Evolutionary conservation across 2,329 filamentous ascomycete species (phyloP).

Genomic region (Phyllosticta capitalensis): DNA sequence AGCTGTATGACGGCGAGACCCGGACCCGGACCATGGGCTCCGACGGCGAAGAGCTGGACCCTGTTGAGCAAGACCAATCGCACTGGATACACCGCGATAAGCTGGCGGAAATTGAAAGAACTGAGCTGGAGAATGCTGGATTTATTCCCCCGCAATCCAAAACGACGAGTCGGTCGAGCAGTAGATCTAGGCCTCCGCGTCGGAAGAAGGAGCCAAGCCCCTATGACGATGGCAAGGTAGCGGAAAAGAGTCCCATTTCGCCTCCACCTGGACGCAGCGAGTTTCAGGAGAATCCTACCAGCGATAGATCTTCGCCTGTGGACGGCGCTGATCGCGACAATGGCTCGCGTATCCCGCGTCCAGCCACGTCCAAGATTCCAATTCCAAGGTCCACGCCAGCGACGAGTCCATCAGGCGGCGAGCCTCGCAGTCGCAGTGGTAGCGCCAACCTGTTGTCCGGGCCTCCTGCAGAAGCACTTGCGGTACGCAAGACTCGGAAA

Average conservation of each 20-base stretch:
- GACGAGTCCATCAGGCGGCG: conserved; percentile 63
- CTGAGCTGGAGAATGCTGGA: conserved; percentile 70
- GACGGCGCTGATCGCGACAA: conserved; percentile 12
- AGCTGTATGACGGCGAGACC: conserved; percentile 30
- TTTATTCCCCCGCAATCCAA: conserved; percentile 38
- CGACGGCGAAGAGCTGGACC: background rate
- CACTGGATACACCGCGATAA: conserved; percentile 83
- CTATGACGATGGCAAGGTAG: conserved; percentile 36
- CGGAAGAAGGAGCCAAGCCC: conserved; percentile 29
- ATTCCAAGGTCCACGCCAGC: conserved; percentile 70
- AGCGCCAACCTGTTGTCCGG: conserved; percentile 47
- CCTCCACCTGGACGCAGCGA: background rate
- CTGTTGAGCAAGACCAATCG: background rate
- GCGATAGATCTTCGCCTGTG: background rate
- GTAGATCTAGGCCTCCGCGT: conserved; percentile 25
- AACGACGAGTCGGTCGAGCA: conserved; percentile 25
- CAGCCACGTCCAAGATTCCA: conserved; percentile 70
- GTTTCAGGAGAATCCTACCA: background rate
- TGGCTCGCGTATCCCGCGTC: conserved; percentile 14
- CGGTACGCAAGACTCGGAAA: conserved; percentile 53
- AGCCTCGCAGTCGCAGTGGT: conserved; percentile 51
- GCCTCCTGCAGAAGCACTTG: conserved; percentile 51
- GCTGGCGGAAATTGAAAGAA: conserved; percentile 68
- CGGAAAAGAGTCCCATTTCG: background rate
- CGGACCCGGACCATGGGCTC: background rate